Conservation (phyloP, 2,329 filamentous ascomycete genomes). For the Helicocarpus griseus region DNA sequence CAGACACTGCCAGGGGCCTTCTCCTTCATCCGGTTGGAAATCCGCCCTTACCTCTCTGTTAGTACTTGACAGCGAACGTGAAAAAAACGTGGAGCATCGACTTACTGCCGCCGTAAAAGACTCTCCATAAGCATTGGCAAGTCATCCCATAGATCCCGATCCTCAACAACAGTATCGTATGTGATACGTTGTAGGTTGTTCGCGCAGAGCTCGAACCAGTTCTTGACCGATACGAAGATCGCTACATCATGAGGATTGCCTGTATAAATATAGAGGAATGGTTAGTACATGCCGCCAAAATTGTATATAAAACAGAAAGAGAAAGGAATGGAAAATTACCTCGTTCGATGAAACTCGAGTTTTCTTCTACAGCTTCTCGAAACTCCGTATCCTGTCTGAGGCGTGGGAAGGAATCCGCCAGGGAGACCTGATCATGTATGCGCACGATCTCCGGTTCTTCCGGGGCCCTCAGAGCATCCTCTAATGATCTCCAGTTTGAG, state of each 20-base stretch:
- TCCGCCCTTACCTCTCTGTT: conserved; percentile 16
- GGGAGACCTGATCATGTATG: conserved; percentile 22
- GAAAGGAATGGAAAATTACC: conserved; percentile 18
- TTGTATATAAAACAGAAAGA: background rate
- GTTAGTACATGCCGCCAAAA: background rate
- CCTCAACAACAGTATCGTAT: conserved; percentile 26
- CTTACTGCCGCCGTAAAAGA: conserved; percentile 32
- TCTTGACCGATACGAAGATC: conserved; percentile 28
- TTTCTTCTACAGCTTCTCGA: conserved; percentile 26
- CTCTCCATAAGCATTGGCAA: conserved; percentile 31
- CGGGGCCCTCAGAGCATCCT: conserved; percentile 24
- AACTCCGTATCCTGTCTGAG: conserved; percentile 18
- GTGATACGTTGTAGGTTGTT: conserved; percentile 25
- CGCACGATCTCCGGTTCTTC: conserved; percentile 25
- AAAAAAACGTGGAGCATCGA: background rate
- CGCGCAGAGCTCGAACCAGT: conserved; percentile 34
- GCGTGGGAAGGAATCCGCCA: conserved; percentile 30
- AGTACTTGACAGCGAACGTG: background rate
- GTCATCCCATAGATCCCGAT: conserved; percentile 37
- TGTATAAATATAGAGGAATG: conserved; percentile 10
- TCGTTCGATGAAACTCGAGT: conserved; percentile 27
- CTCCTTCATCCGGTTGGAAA: conserved; percentile 23
- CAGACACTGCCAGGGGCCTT: conserved; percentile 23
- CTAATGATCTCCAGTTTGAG: conserved; percentile 34
- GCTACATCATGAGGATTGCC: conserved; percentile 22